Evolutionary conservation across 805 yeast genomes (phyloP).

Genomic region (Schwanniomyces sp.): DNA sequence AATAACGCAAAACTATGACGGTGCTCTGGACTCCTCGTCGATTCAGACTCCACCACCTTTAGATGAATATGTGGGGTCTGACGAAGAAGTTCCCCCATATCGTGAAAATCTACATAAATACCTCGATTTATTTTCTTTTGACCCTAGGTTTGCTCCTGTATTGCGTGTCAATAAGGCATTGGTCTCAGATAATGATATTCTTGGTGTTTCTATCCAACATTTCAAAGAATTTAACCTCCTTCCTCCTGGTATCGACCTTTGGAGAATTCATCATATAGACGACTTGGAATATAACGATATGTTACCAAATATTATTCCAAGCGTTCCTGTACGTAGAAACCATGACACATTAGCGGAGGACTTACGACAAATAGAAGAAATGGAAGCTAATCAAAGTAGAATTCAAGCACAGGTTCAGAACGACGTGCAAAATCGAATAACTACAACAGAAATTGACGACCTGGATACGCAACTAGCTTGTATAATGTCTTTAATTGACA

Average conservation of each 20-base stretch:
- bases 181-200: conserved; percentile 10
- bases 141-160: conserved; percentile 24
- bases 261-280: conserved; percentile 28
- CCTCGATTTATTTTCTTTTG: conserved; percentile 25
- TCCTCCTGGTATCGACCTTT: conserved; percentile 21
- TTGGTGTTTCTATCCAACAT: conserved; percentile 13
- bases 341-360: not conserved
- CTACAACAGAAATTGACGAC: conserved; percentile 1
- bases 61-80: conserved; percentile 8
- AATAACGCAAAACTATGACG: not conserved
- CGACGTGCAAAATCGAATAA: not conserved
- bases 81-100: conserved; percentile 24
- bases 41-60: conserved; percentile 4
- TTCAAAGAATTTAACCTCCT: conserved; percentile 20
- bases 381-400: not conserved
- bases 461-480: conserved; percentile 6
- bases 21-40: not conserved
- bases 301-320: conserved; percentile 17
- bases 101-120: conserved; percentile 21
- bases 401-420: not conserved
- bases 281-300: conserved; percentile 22
- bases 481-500: conserved; percentile 6
- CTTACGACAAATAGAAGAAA: not conserved
- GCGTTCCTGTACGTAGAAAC: not conserved
- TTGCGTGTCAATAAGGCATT: conserved; percentile 20